Percentiles rank a stretch among this genome's conserved stretches.
Conservation (phyloP, 2,329 filamentous ascomycete species). For the Cucurbitaria berberidis region DNA sequence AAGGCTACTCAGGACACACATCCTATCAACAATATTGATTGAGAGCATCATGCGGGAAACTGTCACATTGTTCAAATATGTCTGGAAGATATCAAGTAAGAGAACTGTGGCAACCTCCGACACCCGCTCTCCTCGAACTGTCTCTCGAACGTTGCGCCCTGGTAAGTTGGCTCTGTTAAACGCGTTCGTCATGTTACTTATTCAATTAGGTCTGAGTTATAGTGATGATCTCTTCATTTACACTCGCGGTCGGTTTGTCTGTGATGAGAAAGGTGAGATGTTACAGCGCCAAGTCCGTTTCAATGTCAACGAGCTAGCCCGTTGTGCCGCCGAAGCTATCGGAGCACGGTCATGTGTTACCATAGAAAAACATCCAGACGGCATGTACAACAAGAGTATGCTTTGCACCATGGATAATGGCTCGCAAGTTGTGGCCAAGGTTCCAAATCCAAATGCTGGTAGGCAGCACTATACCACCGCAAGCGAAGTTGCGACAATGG, state of each 20-base stretch:
- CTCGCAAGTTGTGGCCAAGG: slow-evolving; percentile 43
- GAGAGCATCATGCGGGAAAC: too few species aligned
- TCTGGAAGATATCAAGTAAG: too few species aligned
- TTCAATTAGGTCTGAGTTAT: slow-evolving; percentile 19
- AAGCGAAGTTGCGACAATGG: slow-evolving; percentile 49
- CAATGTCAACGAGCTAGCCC: slow-evolving; percentile 36
- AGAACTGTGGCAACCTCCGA: too few species aligned
- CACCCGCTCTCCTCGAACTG: too few species aligned
- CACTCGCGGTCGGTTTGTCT: slow-evolving; percentile 37
- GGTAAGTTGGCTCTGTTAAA: slow-evolving; percentile 5
- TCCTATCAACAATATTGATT: too few species aligned
- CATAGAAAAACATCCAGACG: slow-evolving; percentile 40
- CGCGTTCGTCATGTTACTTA: slow-evolving; percentile 8
- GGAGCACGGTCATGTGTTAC: slow-evolving; percentile 31
- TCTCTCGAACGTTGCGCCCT: slow-evolving; percentile 15
- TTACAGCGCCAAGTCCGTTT: slow-evolving; percentile 32
- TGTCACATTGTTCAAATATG: too few species aligned
- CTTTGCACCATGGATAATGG: slow-evolving; percentile 47
- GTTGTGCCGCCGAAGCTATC: slow-evolving; percentile 30
- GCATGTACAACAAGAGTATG: slow-evolving; percentile 45
- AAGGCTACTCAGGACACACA: too few species aligned
- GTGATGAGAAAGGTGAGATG: slow-evolving; percentile 30
- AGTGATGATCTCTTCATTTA: slow-evolving; percentile 34
- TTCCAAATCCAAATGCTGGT: slow-evolving; percentile 49
- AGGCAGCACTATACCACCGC: slow-evolving; percentile 44